Percentiles rank a stretch among this genome's conserved stretches.
Evolutionary conservation across 1,139 yeast genomes (phyloP).

Genomic region (Hansenula lynferdii): DNA sequence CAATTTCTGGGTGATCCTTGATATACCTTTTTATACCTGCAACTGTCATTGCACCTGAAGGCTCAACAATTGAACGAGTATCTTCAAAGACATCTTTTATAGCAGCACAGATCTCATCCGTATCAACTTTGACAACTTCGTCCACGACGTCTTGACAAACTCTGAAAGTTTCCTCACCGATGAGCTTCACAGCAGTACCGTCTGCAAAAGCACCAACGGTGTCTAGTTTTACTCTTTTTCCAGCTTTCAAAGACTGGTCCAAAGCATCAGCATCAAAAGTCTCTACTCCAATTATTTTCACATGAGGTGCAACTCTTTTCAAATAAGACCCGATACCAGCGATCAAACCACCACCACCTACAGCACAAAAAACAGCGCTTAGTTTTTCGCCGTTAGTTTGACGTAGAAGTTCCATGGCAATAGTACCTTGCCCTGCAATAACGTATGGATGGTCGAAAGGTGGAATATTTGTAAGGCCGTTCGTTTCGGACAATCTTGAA

Average conservation of each 20-base stretch:
- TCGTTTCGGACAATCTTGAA: slow-evolving; percentile 56
- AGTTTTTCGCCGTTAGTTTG: slow-evolving; percentile 77
- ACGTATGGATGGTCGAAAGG: slow-evolving; percentile 98
- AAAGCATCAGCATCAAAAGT: slow-evolving; percentile 93
- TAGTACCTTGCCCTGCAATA: slow-evolving; percentile 99
- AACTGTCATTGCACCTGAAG: slow-evolving; percentile 93
- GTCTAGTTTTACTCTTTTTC: slow-evolving; percentile 50
- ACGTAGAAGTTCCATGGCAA: slow-evolving; percentile 87
- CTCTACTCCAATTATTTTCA: slow-evolving; percentile 92
- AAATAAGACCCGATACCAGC: slow-evolving; percentile 89
- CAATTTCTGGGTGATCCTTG: slow-evolving; percentile 56
- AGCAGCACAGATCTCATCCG: slow-evolving; percentile 98
- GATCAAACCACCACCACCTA: slow-evolving; percentile 96
- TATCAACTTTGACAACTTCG: slow-evolving; percentile 79
- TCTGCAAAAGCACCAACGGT: slow-evolving; percentile 99
- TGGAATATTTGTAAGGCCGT: slow-evolving; percentile 84
- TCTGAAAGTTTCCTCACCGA: slow-evolving; percentile 91
- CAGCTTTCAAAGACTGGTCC: slow-evolving; percentile 60
- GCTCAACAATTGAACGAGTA: slow-evolving; percentile 91
- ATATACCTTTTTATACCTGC: slow-evolving; percentile 91
- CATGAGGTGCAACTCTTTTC: slow-evolving; percentile 96
- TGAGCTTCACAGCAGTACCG: slow-evolving; percentile 93
- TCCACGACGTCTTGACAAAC: slow-evolving; percentile 76
- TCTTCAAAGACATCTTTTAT: slow-evolving; percentile 95
- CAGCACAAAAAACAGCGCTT: slow-evolving; percentile 84